Base-by-base conservation (phyloP, 805 yeast genomes). In the Starmerella ratchasimensis region DNA sequence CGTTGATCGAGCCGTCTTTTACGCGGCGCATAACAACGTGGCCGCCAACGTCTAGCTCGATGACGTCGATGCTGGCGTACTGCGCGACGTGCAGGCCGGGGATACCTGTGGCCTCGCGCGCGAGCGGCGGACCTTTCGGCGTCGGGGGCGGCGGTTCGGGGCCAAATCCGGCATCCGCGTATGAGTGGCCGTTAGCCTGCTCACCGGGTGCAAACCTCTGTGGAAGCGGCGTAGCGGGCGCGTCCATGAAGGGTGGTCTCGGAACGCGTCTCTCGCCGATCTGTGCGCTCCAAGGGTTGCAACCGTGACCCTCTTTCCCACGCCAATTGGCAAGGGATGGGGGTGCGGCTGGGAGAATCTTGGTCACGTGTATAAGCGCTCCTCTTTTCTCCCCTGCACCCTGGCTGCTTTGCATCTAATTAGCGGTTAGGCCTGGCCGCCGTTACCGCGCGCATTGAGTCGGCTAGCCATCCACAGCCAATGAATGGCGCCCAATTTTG, bases 1-100 rank as follows among this genome's bases (percentile, higher is more conserved):
- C 83, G 54, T 78, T 78, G 46, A 78, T 69, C 63, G 72, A 71
- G 11, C 76, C 67, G 55, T 78, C 84, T 28, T 55, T 55, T 32
- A 70, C 64, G 34, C 84, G 62, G 37, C 81, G 63, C 81, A 76
- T 76, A 23, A 77, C 73, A 15, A 78, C 70, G 23, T 74, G 70
- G 42, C 72, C 77, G 30, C 65, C 58, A 28, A 76, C 72, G 47
- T 68, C 71, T 58, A 72, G 68, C 56, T 78, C 84, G 48, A 65
- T 51, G 20, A 69, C 74, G 4, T 74, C 74, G 14, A 72, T 70
- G 44, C 70, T 73, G 14, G 80, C 70, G 57, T 76, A 76, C 21
- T 74, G 67, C 7, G 80, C 79, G 16, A 69, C 63, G 55, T 68
- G 71, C n/a, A 72, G 48, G n/a, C 44, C 44, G 16, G 42, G 34